phyloP scores from a whole-genome alignment of 495 filamentous ascomycete genomes.

The Lasiosphaeris hirsuta region DNA sequence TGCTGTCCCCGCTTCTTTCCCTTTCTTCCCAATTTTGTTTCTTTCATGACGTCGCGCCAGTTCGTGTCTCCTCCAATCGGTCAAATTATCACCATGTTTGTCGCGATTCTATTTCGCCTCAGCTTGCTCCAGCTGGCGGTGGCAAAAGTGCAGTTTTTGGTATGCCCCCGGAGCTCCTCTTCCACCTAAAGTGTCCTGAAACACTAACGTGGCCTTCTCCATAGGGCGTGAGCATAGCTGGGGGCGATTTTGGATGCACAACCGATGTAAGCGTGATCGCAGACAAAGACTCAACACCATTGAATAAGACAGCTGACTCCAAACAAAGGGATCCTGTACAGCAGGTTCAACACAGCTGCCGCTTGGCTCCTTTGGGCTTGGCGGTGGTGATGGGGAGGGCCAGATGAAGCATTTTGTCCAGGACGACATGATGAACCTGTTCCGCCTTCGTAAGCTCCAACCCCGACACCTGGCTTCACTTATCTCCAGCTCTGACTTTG shows the following conservation, averaged over 20 bases:
- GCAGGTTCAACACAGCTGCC: slow-evolving; percentile 32
- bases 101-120: too few relatives aligned
- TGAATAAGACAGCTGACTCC: slow-evolving; percentile 13
- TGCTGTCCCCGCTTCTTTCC: neutral
- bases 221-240: slow-evolving; percentile 43
- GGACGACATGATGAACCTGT: slow-evolving; percentile 48
- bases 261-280: slow-evolving; percentile 37
- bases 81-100: too few relatives aligned
- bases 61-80: too few relatives aligned
- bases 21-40: neutral
- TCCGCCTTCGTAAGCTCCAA: slow-evolving; percentile 46
- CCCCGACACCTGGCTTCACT: neutral
- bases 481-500: slow-evolving; percentile 8
- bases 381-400: slow-evolving; percentile 37
- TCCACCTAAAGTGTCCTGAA: neutral
- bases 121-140: slow-evolving; percentile 19
- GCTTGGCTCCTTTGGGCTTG: slow-evolving; percentile 18
- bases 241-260: slow-evolving; percentile 51
- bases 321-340: slow-evolving; percentile 34
- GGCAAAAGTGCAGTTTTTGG: slow-evolving; percentile 34
- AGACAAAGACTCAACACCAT: neutral
- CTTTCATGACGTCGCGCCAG: neutral
- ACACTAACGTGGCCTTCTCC: too few relatives aligned
- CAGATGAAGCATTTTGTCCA: slow-evolving; percentile 54
- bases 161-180: slow-evolving; percentile 18